Evolutionary conservation across 305 asterid species (phyloP).

Genomic region (Ilex paraguariensis): DNA sequence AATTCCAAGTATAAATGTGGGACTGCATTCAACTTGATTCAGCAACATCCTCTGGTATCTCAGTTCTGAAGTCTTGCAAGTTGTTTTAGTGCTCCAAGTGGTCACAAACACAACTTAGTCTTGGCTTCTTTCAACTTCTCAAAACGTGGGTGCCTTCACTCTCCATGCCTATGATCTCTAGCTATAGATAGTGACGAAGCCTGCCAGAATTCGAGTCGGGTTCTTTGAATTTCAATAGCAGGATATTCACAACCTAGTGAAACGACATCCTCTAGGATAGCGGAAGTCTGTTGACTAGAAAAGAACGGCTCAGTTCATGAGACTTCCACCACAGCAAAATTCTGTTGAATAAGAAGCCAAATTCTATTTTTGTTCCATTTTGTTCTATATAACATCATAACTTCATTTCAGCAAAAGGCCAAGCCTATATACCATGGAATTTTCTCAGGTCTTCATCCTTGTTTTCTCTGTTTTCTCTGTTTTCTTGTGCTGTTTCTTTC

Average conservation of each 20-base stretch:
- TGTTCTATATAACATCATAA: conserved; percentile 10
- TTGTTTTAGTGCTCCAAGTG: conserved; percentile 34
- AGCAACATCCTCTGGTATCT: background rate
- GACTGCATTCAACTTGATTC: background rate
- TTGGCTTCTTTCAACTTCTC: conserved; percentile 28
- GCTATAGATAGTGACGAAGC: conserved; percentile 28
- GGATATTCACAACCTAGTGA: conserved; percentile 29
- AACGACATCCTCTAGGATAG: conserved; percentile 20
- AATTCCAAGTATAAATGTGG: conserved; percentile 24
- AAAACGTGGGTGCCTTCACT: conserved; percentile 48
- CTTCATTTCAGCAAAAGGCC: conserved; percentile 7
- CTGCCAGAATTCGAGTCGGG: conserved; percentile 8
- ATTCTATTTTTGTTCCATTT: conserved; percentile 14
- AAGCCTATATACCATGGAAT: conserved; percentile 25
- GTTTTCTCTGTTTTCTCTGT: conserved; percentile 22
- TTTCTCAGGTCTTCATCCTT: conserved; percentile 11
- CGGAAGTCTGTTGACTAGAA: too few species aligned
- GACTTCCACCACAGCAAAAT: conserved; percentile 21
- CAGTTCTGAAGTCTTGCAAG: conserved; percentile 17
- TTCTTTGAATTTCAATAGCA: conserved; percentile 7
- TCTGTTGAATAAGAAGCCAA: conserved; percentile 29
- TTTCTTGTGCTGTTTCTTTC: conserved; percentile 18
- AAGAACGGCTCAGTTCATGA: too few species aligned
- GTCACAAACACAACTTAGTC: conserved; percentile 31
- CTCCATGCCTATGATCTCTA: conserved; percentile 24